phyloP scores from a whole-genome alignment of 306 rosid genomes.

The Gillenia trifoliata region DNA sequence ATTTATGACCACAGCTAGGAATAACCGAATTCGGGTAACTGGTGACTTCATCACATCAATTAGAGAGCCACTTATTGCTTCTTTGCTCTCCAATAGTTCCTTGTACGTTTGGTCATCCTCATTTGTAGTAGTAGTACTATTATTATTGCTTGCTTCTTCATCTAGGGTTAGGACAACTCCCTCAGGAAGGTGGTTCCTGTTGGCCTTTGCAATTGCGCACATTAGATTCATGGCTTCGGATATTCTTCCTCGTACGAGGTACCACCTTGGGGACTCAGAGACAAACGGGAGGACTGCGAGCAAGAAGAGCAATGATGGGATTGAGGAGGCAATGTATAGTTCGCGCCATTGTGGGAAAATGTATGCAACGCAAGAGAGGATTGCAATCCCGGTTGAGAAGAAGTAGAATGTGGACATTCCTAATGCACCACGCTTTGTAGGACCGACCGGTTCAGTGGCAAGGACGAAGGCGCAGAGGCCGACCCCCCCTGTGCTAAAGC shows the following conservation, averaged over 20 bases:
- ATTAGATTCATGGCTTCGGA: constrained; percentile 59
- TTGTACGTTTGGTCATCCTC: constrained; percentile 1
- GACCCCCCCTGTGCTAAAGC: constrained; percentile 79
- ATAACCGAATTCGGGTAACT: constrained; percentile 48
- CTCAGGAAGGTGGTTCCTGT: constrained; percentile 52
- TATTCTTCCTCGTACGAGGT: constrained; percentile 60
- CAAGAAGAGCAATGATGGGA: constrained; percentile 69
- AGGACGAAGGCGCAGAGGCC: constrained; percentile 88
- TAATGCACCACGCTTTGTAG: constrained; percentile 51
- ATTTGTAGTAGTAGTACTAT: background rate
- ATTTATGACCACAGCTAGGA: constrained; percentile 54
- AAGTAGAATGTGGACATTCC: constrained; percentile 97
- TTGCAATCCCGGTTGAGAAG: constrained; percentile 76
- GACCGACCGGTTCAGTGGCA: constrained; percentile 75
- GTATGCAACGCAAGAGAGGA: constrained; percentile 63
- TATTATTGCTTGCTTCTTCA: constrained; percentile 34
- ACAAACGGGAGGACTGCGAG: constrained; percentile 55
- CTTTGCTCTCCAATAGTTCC: constrained; percentile 14
- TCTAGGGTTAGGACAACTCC: constrained; percentile 48
- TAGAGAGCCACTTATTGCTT: constrained; percentile 46
- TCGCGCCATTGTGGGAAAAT: constrained; percentile 60
- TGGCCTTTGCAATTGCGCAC: constrained; percentile 54
- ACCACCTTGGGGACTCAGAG: constrained; percentile 95
- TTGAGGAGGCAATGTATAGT: constrained; percentile 62
- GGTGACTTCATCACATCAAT: constrained; percentile 60